Evolutionary conservation across 2,329 filamentous ascomycete genomes (phyloP).

Genomic region (Lasiodiplodia sp.): DNA sequence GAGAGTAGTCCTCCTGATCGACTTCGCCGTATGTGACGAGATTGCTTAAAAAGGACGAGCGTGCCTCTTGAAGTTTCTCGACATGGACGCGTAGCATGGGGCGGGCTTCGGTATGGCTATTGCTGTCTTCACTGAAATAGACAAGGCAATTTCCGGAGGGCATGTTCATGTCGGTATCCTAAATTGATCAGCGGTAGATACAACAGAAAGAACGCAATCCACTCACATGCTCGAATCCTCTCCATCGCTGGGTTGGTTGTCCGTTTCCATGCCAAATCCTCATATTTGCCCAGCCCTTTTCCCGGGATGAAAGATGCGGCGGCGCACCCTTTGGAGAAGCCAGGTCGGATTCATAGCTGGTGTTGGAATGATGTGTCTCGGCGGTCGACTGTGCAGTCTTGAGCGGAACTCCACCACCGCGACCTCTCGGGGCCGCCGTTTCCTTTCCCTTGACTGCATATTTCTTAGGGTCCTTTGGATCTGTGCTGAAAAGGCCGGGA

Average conservation of each 20-base stretch:
- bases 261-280: constrained; percentile 46
- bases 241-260: constrained; percentile 42
- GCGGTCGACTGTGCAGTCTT: constrained; percentile 31
- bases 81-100: constrained; percentile 46
- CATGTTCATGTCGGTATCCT: constrained; percentile 50
- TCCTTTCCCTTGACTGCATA: constrained; percentile 48
- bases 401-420: constrained; percentile 48
- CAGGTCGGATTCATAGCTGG: constrained; percentile 17
- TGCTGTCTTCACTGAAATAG: constrained; percentile 48
- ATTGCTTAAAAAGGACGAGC: constrained; percentile 48
- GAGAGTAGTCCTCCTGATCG: constrained; percentile 39
- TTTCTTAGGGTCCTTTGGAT: constrained; percentile 38
- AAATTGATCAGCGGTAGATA: constrained; percentile 29
- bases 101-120: constrained; percentile 43
- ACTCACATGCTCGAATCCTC: constrained; percentile 47
- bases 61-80: constrained; percentile 45
- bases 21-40: constrained; percentile 46
- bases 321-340: constrained; percentile 4
- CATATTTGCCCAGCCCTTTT: constrained; percentile 46
- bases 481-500: constrained; percentile 28
- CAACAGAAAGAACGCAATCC: background rate
- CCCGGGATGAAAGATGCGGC: constrained; percentile 13
- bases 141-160: constrained; percentile 41
- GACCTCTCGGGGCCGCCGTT: constrained; percentile 47
- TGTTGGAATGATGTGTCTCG: constrained; percentile 16